Percentiles rank a stretch among this genome's conserved stretches.
phyloP scores from a whole-genome alignment of 805 yeast species.

The Ogataea zsoltii region DNA sequence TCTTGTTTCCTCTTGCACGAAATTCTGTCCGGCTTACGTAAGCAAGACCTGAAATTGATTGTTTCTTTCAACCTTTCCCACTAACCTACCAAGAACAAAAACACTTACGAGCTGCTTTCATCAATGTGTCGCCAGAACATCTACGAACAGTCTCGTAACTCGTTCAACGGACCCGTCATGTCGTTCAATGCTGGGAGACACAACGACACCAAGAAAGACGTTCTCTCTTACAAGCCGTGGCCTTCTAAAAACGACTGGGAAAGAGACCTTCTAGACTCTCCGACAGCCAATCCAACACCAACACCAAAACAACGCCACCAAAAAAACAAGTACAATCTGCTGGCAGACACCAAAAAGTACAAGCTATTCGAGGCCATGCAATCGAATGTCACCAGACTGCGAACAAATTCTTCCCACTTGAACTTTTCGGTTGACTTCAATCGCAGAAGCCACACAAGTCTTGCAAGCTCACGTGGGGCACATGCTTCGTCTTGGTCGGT shows the following conservation, averaged over 20 bases:
- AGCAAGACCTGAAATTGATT: neutral
- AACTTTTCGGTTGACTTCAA: slow-evolving; percentile 6
- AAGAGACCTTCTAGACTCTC: slow-evolving; percentile 16
- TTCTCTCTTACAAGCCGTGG: slow-evolving; percentile 15
- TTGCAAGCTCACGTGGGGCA: neutral
- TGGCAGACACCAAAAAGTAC: neutral
- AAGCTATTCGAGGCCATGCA: slow-evolving; percentile 3
- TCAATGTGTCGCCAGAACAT: slow-evolving; percentile 21
- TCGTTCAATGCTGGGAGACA: slow-evolving; percentile 1
- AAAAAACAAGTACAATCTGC: neutral
- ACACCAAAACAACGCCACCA: neutral
- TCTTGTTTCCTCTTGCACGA: slow-evolving; percentile 23
- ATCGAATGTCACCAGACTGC: neutral
- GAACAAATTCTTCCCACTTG: neutral
- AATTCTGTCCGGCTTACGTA: slow-evolving; percentile 28
- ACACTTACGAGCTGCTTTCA: slow-evolving; percentile 21
- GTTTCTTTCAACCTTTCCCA: neutral
- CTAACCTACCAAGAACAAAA: slow-evolving; percentile 18
- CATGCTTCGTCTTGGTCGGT: too few species aligned
- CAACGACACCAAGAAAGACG: slow-evolving; percentile 10
- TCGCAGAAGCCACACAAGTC: slow-evolving; percentile 2
- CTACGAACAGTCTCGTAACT: slow-evolving; percentile 17
- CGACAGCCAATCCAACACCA: neutral
- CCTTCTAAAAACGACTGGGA: slow-evolving; percentile 25
- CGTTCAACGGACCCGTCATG: slow-evolving; percentile 7